These are phyloP conservation scores for Azolla pinnata DNA, from an alignment of 75 land plant species.

Conservation along the genomic window DNA sequence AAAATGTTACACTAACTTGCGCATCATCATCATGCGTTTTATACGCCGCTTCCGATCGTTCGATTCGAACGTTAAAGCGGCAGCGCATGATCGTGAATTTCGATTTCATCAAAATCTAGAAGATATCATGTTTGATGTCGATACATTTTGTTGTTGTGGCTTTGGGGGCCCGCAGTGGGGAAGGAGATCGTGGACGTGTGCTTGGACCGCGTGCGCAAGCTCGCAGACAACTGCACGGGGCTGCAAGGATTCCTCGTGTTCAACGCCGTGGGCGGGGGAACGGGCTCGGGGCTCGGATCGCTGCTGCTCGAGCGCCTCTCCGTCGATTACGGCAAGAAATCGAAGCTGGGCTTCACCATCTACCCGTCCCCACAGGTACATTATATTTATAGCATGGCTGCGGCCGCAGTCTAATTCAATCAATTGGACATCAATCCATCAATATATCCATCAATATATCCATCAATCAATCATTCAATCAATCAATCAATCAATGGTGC, in stretches of 20 bases:
- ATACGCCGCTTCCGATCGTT: not conserved
- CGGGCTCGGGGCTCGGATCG: slow-evolving; percentile 57
- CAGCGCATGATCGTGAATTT: not conserved
- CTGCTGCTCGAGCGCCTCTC: slow-evolving; percentile 51
- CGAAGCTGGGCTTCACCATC: slow-evolving; percentile 25
- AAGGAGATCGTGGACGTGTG: slow-evolving; percentile 59
- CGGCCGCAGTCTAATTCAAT: no score
- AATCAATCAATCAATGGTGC: no score
- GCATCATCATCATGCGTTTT: no score
- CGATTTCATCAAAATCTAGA: not conserved
- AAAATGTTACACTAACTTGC: no score
- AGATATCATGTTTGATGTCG: not conserved
- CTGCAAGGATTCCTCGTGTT: slow-evolving; percentile 58
- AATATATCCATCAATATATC: no score
- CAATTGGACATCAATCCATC: no score
- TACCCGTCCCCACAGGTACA: slow-evolving; percentile 23
- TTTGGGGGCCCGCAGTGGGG: slow-evolving; percentile 30
- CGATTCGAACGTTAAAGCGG: not conserved
- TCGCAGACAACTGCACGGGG: slow-evolving; percentile 58
- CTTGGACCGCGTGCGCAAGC: slow-evolving; percentile 54
- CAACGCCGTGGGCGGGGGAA: slow-evolving; percentile 58
- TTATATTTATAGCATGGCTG: no score
- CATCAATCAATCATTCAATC: no score
- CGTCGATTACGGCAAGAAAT: no score
- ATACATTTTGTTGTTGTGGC: not conserved